Percentiles rank a stretch among this genome's conserved stretches.
Evolutionary conservation across 2,329 filamentous ascomycete species (phyloP).

Genomic region (Ascochyta koolunga): DNA sequence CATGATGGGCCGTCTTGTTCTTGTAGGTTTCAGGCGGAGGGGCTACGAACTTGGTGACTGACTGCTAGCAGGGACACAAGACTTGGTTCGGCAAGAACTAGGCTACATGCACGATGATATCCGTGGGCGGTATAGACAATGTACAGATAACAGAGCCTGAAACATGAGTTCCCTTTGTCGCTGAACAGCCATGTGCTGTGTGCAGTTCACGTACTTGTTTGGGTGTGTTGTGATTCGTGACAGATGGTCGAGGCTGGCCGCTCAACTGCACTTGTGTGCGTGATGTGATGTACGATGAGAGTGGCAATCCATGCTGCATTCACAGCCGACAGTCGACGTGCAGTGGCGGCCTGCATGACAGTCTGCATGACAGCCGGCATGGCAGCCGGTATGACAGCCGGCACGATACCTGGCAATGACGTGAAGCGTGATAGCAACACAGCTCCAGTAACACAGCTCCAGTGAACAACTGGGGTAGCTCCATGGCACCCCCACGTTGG

Average conservation of each 20-base stretch:
- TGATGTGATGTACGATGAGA: neutral
- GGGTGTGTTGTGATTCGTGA: neutral
- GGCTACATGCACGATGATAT: conserved; percentile 20
- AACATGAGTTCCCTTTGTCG: conserved; percentile 19
- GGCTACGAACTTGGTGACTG: neutral
- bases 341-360: too few species aligned
- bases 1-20: conserved; percentile 74
- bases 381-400: too few species aligned
- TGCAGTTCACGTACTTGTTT: neutral
- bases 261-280: neutral
- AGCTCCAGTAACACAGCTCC: conserved; percentile 1
- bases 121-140: conserved; percentile 22
- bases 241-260: neutral
- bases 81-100: conserved; percentile 65
- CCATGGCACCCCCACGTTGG: conserved; percentile 31
- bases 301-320: neutral
- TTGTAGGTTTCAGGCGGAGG: conserved; percentile 45
- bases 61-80: conserved; percentile 67
- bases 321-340: neutral
- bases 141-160: conserved; percentile 43
- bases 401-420: too few species aligned
- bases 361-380: too few species aligned
- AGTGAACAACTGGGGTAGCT: conserved; percentile 17
- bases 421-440: too few species aligned
- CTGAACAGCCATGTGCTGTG: neutral